Percentiles rank a stretch among this genome's conserved stretches.
phyloP scores from a whole-genome alignment of 805 yeast species.

The Metschnikowia henanensis region DNA sequence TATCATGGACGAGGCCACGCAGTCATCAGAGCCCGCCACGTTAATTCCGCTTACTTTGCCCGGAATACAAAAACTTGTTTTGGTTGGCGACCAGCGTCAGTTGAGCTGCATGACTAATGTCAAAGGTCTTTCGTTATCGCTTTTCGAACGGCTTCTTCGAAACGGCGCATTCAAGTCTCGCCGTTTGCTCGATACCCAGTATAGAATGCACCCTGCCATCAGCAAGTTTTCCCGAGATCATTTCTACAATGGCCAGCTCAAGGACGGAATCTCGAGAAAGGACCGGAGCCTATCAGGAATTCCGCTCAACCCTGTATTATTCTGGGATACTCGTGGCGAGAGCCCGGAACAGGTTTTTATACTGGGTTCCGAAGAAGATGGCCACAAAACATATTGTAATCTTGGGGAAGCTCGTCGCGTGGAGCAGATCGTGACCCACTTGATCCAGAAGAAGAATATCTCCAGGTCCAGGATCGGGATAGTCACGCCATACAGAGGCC shows the following conservation, averaged over 20 bases:
- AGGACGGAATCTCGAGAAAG: conserved; percentile 55
- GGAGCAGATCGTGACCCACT: conserved; percentile 43
- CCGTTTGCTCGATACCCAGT: conserved; percentile 42
- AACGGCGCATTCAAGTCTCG: not conserved
- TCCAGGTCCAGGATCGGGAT: conserved; percentile 31
- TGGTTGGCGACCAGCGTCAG: conserved; percentile 75
- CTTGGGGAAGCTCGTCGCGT: conserved; percentile 50
- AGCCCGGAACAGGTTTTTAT: not conserved
- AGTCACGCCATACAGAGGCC: conserved; percentile 73
- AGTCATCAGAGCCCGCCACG: conserved; percentile 69
- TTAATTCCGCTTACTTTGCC: conserved; percentile 65
- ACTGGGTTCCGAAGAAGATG: conserved; percentile 48
- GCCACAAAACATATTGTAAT: conserved; percentile 48
- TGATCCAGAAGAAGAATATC: conserved; percentile 55
- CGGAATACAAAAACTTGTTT: conserved; percentile 61
- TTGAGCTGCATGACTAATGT: conserved; percentile 70
- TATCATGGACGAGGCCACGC: conserved; percentile 77
- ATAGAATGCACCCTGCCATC: conserved; percentile 63
- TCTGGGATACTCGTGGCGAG: not conserved
- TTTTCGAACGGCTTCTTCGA: conserved; percentile 80
- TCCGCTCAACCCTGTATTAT: not conserved
- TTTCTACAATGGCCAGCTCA: conserved; percentile 48
- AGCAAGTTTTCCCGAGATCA: conserved; percentile 54
- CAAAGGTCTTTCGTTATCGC: conserved; percentile 82
- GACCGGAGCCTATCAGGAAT: conserved; percentile 40